Evolutionary conservation across 495 filamentous ascomycete genomes (phyloP).

Genomic region (Tuber indicum): DNA sequence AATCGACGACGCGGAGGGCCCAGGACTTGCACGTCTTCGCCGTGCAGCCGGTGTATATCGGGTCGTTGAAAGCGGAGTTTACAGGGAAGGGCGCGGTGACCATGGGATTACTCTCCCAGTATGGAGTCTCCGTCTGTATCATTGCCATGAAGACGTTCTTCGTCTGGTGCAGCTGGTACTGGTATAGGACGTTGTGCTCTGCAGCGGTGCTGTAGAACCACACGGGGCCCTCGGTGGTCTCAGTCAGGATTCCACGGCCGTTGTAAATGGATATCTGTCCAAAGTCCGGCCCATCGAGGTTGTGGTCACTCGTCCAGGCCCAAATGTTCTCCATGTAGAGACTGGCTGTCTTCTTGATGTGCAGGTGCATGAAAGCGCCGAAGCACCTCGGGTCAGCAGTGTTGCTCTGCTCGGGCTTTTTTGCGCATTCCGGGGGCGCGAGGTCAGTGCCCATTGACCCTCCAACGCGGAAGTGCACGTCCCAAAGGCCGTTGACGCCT

Average conservation of each 20-base stretch:
- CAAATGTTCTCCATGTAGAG: slow-evolving; percentile 87
- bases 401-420: slow-evolving; percentile 57
- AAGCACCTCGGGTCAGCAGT: slow-evolving; percentile 54
- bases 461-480: slow-evolving; percentile 81
- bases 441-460: slow-evolving; percentile 74
- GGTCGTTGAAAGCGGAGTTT: slow-evolving; percentile 62
- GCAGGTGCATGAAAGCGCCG: slow-evolving; percentile 75
- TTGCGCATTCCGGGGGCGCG: slow-evolving; percentile 67
- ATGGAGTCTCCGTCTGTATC: slow-evolving; percentile 89
- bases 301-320: slow-evolving; percentile 94
- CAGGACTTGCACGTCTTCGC: slow-evolving; percentile 68
- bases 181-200: slow-evolving; percentile 86
- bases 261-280: slow-evolving; percentile 88
- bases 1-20: slow-evolving; percentile 72
- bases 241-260: slow-evolving; percentile 76
- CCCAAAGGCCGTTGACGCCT: slow-evolving; percentile 78
- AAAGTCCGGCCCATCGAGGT: slow-evolving; percentile 68
- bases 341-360: slow-evolving; percentile 62
- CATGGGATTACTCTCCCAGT: slow-evolving; percentile 81
- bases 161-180: slow-evolving; percentile 76
- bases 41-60: slow-evolving; percentile 62
- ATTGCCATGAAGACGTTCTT: slow-evolving; percentile 75
- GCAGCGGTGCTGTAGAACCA: slow-evolving; percentile 68
- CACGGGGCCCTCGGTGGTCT: slow-evolving; percentile 55
- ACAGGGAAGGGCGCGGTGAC: slow-evolving; percentile 61